Conservation (phyloP, 2,329 filamentous ascomycete genomes). For the Paracoccidioides lutzii region DNA sequence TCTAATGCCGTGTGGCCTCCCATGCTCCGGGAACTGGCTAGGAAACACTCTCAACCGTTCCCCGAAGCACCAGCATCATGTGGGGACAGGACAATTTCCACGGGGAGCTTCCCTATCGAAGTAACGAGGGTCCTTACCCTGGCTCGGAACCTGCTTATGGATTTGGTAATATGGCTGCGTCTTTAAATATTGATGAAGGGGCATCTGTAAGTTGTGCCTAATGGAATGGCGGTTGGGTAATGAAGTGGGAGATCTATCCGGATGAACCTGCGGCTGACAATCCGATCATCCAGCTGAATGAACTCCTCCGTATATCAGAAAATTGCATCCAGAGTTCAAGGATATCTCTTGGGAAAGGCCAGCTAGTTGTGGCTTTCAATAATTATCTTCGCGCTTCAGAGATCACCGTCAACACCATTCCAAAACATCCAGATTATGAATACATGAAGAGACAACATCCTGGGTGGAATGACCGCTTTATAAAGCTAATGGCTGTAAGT, state of each 20-base stretch:
- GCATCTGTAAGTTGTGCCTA: constrained; percentile 6
- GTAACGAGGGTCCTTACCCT: neutral
- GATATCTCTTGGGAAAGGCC: constrained; percentile 19
- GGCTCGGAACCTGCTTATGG: neutral
- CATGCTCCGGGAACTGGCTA: neutral
- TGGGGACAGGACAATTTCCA: neutral
- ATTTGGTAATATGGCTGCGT: constrained; percentile 8
- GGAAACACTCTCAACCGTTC: neutral
- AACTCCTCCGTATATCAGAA: constrained; percentile 24
- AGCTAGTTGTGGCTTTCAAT: constrained; percentile 61
- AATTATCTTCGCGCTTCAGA: constrained; percentile 75
- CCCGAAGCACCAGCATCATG: neutral
- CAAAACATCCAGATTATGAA: constrained; percentile 61
- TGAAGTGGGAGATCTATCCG: neutral
- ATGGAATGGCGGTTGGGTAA: no score
- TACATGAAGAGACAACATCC: constrained; percentile 45
- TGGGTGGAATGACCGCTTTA: constrained; percentile 38
- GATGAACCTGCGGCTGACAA: neutral
- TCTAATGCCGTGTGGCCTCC: neutral
- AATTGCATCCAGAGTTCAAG: constrained; percentile 25
- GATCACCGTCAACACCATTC: constrained; percentile 63
- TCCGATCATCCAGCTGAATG: constrained; percentile 18
- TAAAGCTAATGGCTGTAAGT: constrained; percentile 45
- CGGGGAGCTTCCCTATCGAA: neutral
- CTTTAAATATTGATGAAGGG: constrained; percentile 7